Percentiles rank a stretch among this genome's conserved stretches.
phyloP scores from a whole-genome alignment of 2,329 filamentous ascomycete genomes.

The Botrytis porri region DNA sequence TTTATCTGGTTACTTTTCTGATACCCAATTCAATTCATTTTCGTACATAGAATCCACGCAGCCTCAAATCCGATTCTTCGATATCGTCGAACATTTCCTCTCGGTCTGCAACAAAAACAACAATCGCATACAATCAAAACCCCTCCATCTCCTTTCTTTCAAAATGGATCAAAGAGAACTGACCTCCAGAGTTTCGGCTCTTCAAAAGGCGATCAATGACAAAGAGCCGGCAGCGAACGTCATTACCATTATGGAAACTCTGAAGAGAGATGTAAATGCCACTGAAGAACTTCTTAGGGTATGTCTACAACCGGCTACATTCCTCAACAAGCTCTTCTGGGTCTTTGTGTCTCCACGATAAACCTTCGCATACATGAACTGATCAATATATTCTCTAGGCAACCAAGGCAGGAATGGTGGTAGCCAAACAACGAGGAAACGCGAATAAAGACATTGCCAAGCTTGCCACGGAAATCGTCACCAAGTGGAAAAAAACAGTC shows the following conservation, averaged over 20 bases:
- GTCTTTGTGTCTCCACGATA: slow-evolving; percentile 6
- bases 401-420: slow-evolving; percentile 86
- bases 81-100: neutral
- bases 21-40: neutral
- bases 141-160: slow-evolving; percentile 15
- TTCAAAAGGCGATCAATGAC: slow-evolving; percentile 73
- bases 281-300: slow-evolving; percentile 87
- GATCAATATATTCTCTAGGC: slow-evolving; percentile 46
- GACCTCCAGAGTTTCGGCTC: slow-evolving; percentile 45
- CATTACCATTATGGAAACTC: slow-evolving; percentile 68
- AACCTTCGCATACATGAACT: neutral
- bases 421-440: slow-evolving; percentile 77
- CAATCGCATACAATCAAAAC: slow-evolving; percentile 10
- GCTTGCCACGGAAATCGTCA: slow-evolving; percentile 77
- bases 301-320: slow-evolving; percentile 40
- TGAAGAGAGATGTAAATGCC: slow-evolving; percentile 77
- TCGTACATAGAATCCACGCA: neutral
- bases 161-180: slow-evolving; percentile 37
- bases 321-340: slow-evolving; percentile 21
- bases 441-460: slow-evolving; percentile 76
- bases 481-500: slow-evolving; percentile 81
- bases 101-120: slow-evolving; percentile 1
- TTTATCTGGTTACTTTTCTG: neutral
- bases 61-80: neutral
- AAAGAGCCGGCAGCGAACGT: slow-evolving; percentile 73